Evolutionary conservation across 2,329 filamentous ascomycete species (phyloP).

Genomic region (Didymella lethalis): DNA sequence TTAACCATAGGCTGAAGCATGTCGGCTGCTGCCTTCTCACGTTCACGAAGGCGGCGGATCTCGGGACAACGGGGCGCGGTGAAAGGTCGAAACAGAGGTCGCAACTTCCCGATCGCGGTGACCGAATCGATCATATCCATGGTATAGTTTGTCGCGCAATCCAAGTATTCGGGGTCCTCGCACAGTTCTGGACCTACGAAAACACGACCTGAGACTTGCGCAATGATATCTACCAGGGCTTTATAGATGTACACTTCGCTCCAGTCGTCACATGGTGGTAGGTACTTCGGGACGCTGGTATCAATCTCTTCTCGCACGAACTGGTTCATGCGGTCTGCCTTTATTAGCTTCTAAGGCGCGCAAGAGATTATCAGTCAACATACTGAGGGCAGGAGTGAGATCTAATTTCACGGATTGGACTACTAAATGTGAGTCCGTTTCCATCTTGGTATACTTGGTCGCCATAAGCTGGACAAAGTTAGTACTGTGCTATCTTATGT

Average conservation of each 20-base stretch:
- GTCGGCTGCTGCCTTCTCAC: slow-evolving; percentile 24
- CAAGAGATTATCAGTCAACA: neutral
- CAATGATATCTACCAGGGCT: slow-evolving; percentile 42
- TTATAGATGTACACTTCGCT: slow-evolving; percentile 40
- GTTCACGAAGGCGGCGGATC: slow-evolving; percentile 30
- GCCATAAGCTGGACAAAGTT: slow-evolving; percentile 36
- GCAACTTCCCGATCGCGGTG: slow-evolving; percentile 37
- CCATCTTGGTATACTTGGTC: slow-evolving; percentile 42
- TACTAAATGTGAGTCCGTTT: slow-evolving; percentile 26
- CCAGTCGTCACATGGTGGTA: slow-evolving; percentile 46
- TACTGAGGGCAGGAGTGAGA: slow-evolving; percentile 48
- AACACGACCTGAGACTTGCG: slow-evolving; percentile 45
- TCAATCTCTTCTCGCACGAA: slow-evolving; percentile 43
- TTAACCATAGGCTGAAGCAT: slow-evolving; percentile 39
- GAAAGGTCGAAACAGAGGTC: slow-evolving; percentile 37
- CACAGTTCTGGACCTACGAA: slow-evolving; percentile 47
- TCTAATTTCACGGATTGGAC: slow-evolving; percentile 42
- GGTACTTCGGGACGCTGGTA: slow-evolving; percentile 33
- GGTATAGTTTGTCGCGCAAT: slow-evolving; percentile 43
- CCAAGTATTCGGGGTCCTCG: slow-evolving; percentile 41
- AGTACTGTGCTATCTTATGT: neutral
- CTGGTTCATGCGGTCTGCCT: slow-evolving; percentile 40
- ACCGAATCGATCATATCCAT: slow-evolving; percentile 42
- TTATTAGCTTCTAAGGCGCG: slow-evolving; percentile 19
- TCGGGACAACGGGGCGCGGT: slow-evolving; percentile 38